phyloP scores from a whole-genome alignment of 129 eudicot species.

The Ambrosia trifida region DNA sequence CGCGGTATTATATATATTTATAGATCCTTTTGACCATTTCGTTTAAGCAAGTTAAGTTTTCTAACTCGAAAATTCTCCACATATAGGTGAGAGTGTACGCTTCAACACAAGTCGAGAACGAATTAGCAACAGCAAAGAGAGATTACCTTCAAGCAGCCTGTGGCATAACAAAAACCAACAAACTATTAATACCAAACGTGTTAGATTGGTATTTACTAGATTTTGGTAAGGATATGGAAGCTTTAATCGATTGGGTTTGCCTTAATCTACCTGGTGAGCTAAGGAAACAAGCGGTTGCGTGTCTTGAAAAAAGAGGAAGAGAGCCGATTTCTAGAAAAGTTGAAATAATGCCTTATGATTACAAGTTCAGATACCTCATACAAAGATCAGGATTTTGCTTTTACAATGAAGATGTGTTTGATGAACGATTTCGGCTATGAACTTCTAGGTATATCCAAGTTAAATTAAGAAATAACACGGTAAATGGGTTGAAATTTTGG shows the following conservation, averaged over 20 bases:
- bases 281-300: constrained; percentile 56
- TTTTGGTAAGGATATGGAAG: constrained; percentile 81
- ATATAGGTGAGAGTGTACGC: constrained; percentile 76
- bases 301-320: constrained; percentile 53
- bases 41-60: background rate
- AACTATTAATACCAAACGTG: constrained; percentile 68
- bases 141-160: constrained; percentile 77
- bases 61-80: constrained; percentile 2
- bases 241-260: constrained; percentile 85
- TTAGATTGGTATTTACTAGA: constrained; percentile 86
- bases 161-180: constrained; percentile 56
- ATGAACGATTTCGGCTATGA: constrained; percentile 7
- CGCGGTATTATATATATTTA: constrained; percentile 53
- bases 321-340: constrained; percentile 49
- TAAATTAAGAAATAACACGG: no score
- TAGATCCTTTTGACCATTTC: background rate
- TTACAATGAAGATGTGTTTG: constrained; percentile 10
- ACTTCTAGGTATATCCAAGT: constrained; percentile 21
- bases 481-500: no score
- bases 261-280: constrained; percentile 72
- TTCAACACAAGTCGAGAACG: constrained; percentile 64
- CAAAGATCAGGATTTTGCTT: constrained; percentile 33
- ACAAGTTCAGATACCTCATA: constrained; percentile 81
- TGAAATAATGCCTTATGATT: constrained; percentile 62
- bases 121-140: constrained; percentile 65